Percentiles rank a stretch among this genome's conserved stretches.
These are phyloP conservation scores for Colletotrichum sp. DNA, from an alignment of 2,329 filamentous ascomycete species.

Conservation along the genomic window DNA sequence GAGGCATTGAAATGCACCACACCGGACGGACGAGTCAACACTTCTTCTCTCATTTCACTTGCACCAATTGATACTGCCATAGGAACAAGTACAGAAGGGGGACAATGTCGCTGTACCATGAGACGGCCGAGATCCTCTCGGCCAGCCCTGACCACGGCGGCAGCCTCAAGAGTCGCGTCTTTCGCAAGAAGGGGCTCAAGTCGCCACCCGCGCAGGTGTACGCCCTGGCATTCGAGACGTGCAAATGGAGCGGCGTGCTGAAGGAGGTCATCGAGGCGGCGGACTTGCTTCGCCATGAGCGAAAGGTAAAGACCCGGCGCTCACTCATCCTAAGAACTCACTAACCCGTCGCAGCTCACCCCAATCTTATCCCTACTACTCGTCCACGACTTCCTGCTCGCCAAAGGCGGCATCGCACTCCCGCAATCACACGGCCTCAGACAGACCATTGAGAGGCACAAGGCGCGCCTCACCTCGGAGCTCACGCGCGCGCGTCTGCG, in stretches of 20 bases:
- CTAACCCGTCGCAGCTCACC: conserved; percentile 64
- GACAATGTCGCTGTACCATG: conserved; percentile 91
- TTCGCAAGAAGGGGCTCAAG: conserved; percentile 74
- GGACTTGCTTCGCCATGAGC: conserved; percentile 77
- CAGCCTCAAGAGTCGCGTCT: conserved; percentile 87
- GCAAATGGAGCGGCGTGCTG: conserved; percentile 88
- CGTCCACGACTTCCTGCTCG: conserved; percentile 82
- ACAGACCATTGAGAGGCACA: conserved; percentile 78
- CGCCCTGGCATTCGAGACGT: conserved; percentile 82
- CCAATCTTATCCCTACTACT: conserved; percentile 82
- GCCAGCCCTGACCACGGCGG: conserved; percentile 70
- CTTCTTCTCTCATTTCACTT: not conserved
- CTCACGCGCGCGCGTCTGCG: conserved; percentile 80
- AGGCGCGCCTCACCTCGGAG: conserved; percentile 79
- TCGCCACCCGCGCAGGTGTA: conserved; percentile 83
- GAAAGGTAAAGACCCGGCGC: conserved; percentile 71
- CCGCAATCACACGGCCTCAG: conserved; percentile 80
- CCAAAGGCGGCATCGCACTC: conserved; percentile 82
- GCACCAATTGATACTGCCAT: too few relatives aligned
- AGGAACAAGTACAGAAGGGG: too few relatives aligned
- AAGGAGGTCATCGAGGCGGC: conserved; percentile 89
- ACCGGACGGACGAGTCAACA: not conserved
- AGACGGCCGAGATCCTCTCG: conserved; percentile 78
- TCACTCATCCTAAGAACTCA: not conserved
- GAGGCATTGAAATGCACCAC: not conserved